Evolutionary conservation across 768 basidiomycete genomes (phyloP), one percentile per base, ranked within the genome.

Genomic region (Cyathus striatus): DNA sequence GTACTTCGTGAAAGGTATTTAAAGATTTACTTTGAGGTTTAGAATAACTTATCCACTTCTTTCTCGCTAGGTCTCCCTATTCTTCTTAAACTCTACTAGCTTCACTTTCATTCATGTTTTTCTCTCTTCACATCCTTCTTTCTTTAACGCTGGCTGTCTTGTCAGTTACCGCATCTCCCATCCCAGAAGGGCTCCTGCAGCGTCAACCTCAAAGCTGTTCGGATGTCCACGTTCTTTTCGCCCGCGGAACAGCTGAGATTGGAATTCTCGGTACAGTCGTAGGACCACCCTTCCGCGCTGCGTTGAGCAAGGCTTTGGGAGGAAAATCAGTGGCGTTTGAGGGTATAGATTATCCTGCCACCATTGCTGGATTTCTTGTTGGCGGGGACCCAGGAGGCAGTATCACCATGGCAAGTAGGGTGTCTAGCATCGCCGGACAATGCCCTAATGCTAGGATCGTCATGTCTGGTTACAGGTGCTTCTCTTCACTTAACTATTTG

Each of bases 401-500:
- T 14, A 34, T n/a, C 12, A 48, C 47, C 18, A 51, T 48, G 49
- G 49, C 49, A 1, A 38, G 34, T 39, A 30, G 34, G 10, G 27
- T 45, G 21, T 40, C 45, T 25, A 9, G 12, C 34, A 49, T 35
- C 33, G 56, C 53, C 5, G 48, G 34, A 16, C 41, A 44, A 5
- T 61, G 56, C 49, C 60, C 60, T 2, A 50, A 51, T 24, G 45
- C 56, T 1, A 45, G 42, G n/a, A 47, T 58, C 23, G 51, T 61
- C n/a, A 41, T 55, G 7, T 49, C 53, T 26, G 59, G 59, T 13
- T 61, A 59, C 21, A 37, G 36, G 36, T 37, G 21, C n/a, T n/a
- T n/a, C n/a, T n/a, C n/a, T n/a, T n/a, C n/a, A n/a, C n/a, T n/a
- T n/a, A n/a, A n/a, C n/a, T n/a, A n/a, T n/a, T n/a, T n/a, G n/a